These are phyloP conservation scores for Aspergillus nanangensis DNA, from an alignment of 495 filamentous ascomycete species.

Conservation along the genomic window DNA sequence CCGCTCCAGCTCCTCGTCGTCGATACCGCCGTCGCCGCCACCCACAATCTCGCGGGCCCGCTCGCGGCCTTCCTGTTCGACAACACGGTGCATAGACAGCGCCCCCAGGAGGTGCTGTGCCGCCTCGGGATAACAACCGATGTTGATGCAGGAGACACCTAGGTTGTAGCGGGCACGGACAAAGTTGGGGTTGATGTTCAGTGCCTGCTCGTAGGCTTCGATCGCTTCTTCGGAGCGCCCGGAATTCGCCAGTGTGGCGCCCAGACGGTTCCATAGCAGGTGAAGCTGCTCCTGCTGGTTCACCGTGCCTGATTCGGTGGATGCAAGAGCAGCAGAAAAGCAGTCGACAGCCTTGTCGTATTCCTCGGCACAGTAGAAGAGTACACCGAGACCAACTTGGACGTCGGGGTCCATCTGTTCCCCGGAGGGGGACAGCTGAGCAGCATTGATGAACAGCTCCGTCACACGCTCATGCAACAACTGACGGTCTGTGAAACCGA, in stretches of 20 bases:
- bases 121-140: conserved; percentile 88
- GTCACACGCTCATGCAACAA: conserved; percentile 87
- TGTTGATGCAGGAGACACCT: conserved; percentile 95
- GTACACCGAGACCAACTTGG: conserved; percentile 92
- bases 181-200: conserved; percentile 88
- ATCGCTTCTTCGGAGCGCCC: conserved; percentile 93
- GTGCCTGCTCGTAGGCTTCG: conserved; percentile 88
- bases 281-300: conserved; percentile 78
- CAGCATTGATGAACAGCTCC: conserved; percentile 83
- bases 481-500: conserved; percentile 90
- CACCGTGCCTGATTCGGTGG: conserved; percentile 68
- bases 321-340: conserved; percentile 84
- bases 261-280: conserved; percentile 95
- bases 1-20: conserved; percentile 67
- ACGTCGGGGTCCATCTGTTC: conserved; percentile 95
- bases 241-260: conserved; percentile 92
- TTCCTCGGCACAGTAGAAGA: conserved; percentile 97
- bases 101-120: conserved; percentile 93
- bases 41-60: conserved; percentile 78
- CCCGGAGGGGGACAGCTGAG: conserved; percentile 83
- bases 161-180: conserved; percentile 96
- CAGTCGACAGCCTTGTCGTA: conserved; percentile 99
- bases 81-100: conserved; percentile 92
- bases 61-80: conserved; percentile 79
- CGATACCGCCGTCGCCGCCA: conserved; percentile 49